Evolutionary conservation across 2,329 filamentous ascomycete genomes (phyloP).

Genomic region (Dactylellina leptospora): DNA sequence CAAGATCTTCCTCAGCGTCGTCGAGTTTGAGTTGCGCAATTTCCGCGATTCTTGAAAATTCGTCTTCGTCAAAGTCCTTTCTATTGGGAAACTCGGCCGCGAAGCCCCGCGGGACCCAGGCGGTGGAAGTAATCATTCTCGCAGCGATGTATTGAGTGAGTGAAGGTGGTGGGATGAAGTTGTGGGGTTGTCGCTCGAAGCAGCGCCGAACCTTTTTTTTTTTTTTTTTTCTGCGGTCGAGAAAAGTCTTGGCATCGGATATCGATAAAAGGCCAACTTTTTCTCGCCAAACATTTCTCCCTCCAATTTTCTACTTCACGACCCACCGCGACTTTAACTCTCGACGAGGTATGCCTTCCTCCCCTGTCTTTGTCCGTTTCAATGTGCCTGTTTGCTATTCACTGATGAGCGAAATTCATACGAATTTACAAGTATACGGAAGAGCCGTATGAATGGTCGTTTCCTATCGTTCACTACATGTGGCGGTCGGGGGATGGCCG

Average conservation of each 20-base stretch:
- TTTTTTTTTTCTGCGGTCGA: constrained; percentile 23
- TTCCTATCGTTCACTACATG: constrained; percentile 2
- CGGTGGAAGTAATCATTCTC: constrained; percentile 76
- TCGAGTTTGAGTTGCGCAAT: constrained; percentile 83
- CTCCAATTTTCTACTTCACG: constrained; percentile 12
- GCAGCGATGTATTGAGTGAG: too few species aligned
- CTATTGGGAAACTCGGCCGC: constrained; percentile 78
- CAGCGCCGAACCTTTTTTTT: constrained; percentile 18
- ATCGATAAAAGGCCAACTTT: constrained; percentile 30
- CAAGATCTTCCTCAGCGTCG: constrained; percentile 86
- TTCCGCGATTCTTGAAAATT: constrained; percentile 77
- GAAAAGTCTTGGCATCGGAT: constrained; percentile 26
- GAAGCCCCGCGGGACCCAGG: constrained; percentile 80
- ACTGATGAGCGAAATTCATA: constrained; percentile 54
- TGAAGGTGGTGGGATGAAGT: background rate
- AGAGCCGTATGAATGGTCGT: constrained; percentile 54
- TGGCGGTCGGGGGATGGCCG: constrained; percentile 20
- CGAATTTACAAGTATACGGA: constrained; percentile 48
- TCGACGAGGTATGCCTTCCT: constrained; percentile 1
- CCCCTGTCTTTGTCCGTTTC: background rate
- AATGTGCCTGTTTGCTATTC: background rate
- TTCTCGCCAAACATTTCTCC: background rate
- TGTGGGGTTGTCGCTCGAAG: constrained; percentile 6
- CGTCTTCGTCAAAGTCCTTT: constrained; percentile 77
- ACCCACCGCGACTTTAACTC: background rate